Evolutionary conservation across 495 filamentous ascomycete genomes (phyloP).

Genomic region (Lepidopterella palustris): DNA sequence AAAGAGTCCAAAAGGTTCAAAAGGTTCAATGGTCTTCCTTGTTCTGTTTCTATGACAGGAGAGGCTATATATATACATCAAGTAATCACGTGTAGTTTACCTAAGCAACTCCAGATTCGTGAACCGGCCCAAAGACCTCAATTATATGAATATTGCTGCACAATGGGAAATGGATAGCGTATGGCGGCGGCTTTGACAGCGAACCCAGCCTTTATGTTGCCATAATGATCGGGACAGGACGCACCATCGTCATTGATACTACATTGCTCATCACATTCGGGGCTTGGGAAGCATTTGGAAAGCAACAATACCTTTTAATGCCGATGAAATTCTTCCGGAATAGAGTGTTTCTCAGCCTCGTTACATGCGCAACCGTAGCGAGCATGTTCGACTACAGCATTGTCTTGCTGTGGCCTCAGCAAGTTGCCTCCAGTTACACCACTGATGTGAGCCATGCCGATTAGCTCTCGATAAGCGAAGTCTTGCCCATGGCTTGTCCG

Average conservation of each 20-base stretch:
- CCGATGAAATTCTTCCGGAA: conserved; percentile 23
- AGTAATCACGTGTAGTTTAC: no score
- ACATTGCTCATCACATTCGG: conserved; percentile 13
- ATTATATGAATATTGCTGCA: conserved; percentile 11
- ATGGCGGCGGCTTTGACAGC: conserved; percentile 15
- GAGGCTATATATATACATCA: no score
- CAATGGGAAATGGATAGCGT: conserved; percentile 20
- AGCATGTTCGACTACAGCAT: conserved; percentile 20
- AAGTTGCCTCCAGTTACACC: conserved; percentile 18
- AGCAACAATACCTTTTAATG: conserved; percentile 15
- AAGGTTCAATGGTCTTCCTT: no score
- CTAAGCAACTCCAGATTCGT: no score
- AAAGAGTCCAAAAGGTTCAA: no score
- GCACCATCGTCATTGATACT: conserved; percentile 18
- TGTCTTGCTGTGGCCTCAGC: conserved; percentile 21
- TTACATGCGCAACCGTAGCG: conserved; percentile 19
- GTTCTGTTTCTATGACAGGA: no score
- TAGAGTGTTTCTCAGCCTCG: conserved; percentile 14
- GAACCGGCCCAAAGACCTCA: conserved; percentile 11
- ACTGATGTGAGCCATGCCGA: conserved; percentile 8
- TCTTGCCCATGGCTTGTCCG: not conserved
- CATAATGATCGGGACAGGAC: conserved; percentile 21
- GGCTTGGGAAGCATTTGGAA: conserved; percentile 15
- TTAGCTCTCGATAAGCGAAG: conserved; percentile 1
- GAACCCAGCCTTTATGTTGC: conserved; percentile 16